phyloP scores from a whole-genome alignment of 2,329 filamentous ascomycete genomes.

The Colletotrichum kahawae region DNA sequence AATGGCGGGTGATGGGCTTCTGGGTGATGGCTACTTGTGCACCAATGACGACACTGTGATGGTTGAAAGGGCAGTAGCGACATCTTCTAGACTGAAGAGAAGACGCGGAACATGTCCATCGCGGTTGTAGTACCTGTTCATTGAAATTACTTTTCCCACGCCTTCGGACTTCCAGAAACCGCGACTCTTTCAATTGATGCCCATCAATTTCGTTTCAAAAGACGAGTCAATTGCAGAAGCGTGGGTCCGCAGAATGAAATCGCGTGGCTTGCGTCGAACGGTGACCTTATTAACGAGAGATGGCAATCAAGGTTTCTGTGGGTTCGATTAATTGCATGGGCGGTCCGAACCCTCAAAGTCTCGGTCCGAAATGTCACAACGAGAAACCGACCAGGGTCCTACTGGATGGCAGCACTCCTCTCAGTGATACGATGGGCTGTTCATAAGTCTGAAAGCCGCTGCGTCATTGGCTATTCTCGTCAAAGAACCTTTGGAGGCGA shows the following conservation, averaged over 20 bases:
- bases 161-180: background rate
- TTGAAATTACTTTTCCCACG: rapidly evolving
- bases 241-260: rapidly evolving
- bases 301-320: background rate
- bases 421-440: background rate
- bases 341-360: background rate
- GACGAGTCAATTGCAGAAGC: background rate
- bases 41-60: background rate
- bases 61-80: background rate
- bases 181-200: background rate
- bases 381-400: background rate
- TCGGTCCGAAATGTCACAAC: background rate
- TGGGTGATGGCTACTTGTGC: background rate
- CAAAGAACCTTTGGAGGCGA: background rate
- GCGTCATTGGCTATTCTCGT: background rate
- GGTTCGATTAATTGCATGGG: background rate
- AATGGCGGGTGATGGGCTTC: background rate
- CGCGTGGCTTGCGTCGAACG: background rate
- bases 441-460: background rate
- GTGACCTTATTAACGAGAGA: background rate
- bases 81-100: background rate
- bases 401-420: background rate
- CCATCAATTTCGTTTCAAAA: rapidly evolving
- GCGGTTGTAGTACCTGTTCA: background rate
- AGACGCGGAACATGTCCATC: background rate